Percentiles rank a stretch among this genome's conserved stretches.
Evolutionary conservation across 495 filamentous ascomycete species (phyloP).

Genomic region (Thermothielavioides terrestris): DNA sequence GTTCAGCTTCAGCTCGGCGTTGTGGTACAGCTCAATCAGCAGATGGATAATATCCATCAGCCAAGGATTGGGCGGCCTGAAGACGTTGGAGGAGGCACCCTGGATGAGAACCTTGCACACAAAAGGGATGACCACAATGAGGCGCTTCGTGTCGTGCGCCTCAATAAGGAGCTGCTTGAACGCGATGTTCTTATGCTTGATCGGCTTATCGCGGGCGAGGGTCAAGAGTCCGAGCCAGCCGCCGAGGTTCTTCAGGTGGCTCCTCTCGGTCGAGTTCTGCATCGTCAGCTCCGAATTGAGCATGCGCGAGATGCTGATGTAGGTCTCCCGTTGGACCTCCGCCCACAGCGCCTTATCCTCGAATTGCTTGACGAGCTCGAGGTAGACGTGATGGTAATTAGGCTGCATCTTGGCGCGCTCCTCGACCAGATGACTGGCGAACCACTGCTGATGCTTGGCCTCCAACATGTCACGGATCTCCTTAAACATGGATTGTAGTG

Average conservation of each 20-base stretch:
- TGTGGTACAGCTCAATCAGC: conserved; percentile 84
- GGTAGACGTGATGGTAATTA: conserved; percentile 87
- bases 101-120: conserved; percentile 89
- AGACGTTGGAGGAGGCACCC: conserved; percentile 75
- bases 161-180: conserved; percentile 94
- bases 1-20: conserved; percentile 87
- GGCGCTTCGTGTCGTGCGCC: conserved; percentile 78
- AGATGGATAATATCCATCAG: conserved; percentile 85
- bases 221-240: conserved; percentile 91
- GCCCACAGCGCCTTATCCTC: conserved; percentile 68
- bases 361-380: conserved; percentile 80
- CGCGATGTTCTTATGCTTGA: conserved; percentile 92
- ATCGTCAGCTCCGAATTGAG: conserved; percentile 82
- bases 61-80: conserved; percentile 94
- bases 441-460: conserved; percentile 85
- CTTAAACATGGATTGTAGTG: conserved; percentile 69
- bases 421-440: conserved; percentile 90
- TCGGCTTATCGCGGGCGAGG: conserved; percentile 86
- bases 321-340: conserved; percentile 90
- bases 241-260: conserved; percentile 83
- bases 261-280: conserved; percentile 68
- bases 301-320: conserved; percentile 70
- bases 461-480: conserved; percentile 72
- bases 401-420: conserved; percentile 93
- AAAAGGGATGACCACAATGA: conserved; percentile 89